These are phyloP conservation scores for Aspergillus sergii DNA, from an alignment of 2,329 filamentous ascomycete genomes.

Conservation along the genomic window DNA sequence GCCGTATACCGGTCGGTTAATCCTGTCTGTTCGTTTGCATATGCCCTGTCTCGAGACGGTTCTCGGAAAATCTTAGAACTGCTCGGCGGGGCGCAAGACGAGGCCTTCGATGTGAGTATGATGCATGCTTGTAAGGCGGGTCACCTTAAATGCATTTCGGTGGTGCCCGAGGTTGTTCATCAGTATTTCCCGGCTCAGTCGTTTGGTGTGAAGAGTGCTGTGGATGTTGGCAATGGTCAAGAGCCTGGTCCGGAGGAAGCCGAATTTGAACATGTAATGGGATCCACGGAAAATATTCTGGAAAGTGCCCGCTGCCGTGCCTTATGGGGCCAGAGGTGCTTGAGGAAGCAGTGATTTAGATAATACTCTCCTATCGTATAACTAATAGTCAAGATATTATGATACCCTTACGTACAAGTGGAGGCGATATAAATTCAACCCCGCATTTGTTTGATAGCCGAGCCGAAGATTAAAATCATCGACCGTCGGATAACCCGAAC, in stretches of 20 bases:
- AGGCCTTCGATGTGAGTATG: conserved; percentile 41
- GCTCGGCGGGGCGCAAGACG: conserved; percentile 28
- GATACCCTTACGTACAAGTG: background rate
- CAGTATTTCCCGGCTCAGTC: conserved; percentile 36
- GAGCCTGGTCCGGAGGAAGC: conserved; percentile 17
- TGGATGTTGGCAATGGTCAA: conserved; percentile 26
- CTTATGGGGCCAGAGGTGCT: conserved; percentile 31
- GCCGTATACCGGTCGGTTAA: conserved; percentile 30
- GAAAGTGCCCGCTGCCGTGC: conserved; percentile 39
- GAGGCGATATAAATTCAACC: background rate
- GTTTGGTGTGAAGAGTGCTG: conserved; percentile 26
- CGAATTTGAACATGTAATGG: conserved; percentile 32
- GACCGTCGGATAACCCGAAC: background rate
- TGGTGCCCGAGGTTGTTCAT: conserved; percentile 42
- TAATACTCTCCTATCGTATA: too few relatives aligned
- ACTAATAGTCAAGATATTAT: too few relatives aligned
- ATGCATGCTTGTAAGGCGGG: conserved; percentile 34
- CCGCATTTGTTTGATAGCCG: background rate
- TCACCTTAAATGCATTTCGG: conserved; percentile 36
- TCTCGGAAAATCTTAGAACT: conserved; percentile 36
- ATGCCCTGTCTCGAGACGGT: conserved; percentile 44
- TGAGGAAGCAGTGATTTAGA: background rate
- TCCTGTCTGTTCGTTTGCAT: conserved; percentile 39
- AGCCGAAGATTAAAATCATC: background rate
- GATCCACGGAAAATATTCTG: conserved; percentile 37